These are phyloP conservation scores for Ceratobasidium sp. DNA, from an alignment of 1,284 basidiomycete species.

Conservation along the genomic window DNA sequence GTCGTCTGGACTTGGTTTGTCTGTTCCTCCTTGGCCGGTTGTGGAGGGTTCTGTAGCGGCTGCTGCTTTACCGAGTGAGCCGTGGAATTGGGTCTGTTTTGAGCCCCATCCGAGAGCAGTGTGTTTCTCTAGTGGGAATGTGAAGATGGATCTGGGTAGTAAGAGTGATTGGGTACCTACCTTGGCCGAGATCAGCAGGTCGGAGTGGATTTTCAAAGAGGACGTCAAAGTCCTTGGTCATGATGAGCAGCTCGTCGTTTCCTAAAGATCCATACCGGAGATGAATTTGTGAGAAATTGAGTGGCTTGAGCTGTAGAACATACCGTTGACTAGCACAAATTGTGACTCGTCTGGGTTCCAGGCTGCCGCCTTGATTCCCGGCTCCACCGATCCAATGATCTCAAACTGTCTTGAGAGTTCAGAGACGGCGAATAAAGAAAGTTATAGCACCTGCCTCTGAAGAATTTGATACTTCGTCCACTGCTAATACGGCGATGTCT, in stretches of 20 bases:
- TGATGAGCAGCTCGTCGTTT: constrained; percentile 84
- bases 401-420: constrained; percentile 63
- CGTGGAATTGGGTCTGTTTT: constrained; percentile 97
- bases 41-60: constrained; percentile 68
- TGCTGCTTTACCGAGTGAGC: constrained; percentile 91
- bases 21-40: constrained; percentile 60
- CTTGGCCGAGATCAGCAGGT: constrained; percentile 86
- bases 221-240: constrained; percentile 91
- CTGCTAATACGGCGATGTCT: constrained; percentile 76
- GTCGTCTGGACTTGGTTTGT: constrained; percentile 71
- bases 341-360: constrained; percentile 95
- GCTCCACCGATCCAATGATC: constrained; percentile 87
- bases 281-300: not conserved
- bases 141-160: constrained; percentile 17
- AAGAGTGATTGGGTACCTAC: constrained; percentile 57
- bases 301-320: not conserved
- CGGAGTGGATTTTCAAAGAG: constrained; percentile 82
- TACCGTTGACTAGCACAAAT: constrained; percentile 83
- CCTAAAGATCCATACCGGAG: constrained; percentile 59
- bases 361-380: constrained; percentile 82
- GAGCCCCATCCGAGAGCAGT: constrained; percentile 99
- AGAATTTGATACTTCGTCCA: constrained; percentile 66
- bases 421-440: not conserved
- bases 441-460: constrained; percentile 55
- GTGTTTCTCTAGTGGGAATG: constrained; percentile 73